Evolutionary conservation across 306 rosid genomes (phyloP), one percentile per base, ranked within the genome.

Genomic region (Trifolium fragiferum): DNA sequence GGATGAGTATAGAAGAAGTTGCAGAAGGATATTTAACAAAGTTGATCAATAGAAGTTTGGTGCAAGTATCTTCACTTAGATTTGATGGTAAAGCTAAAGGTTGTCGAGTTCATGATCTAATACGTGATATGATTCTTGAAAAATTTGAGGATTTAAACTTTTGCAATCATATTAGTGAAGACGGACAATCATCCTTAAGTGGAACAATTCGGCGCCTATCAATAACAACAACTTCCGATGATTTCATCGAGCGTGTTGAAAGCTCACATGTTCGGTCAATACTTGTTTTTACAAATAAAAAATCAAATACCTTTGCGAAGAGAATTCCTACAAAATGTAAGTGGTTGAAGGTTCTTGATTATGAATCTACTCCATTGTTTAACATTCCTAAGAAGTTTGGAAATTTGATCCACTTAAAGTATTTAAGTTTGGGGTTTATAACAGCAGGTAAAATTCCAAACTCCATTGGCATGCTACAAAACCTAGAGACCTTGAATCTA

Each of bases 401-500:
- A 60, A 60, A 25, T 23, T 21, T 57, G 62, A 13, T 21, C 32
- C 62, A 57, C 35, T 23, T 57, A 15, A 57, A 57, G 21, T 57
- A 57, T 57, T 10, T 57, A 57, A 57, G n/a, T 7, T 11, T 57
- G 4, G 13, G n/a, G 16, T 2, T 10, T 23, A 5, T 4, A 21
- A 5, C 0, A 1, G 8, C 1, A 57, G 8, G 3, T 21, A 12
- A 57, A 57, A 0, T 57, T 3, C 62, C 62, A 57, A 57, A 23
- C 13, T 57, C 35, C 35, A 57, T 57, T 11, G 62, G 62, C 16
- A 23, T 57, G 62, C 62, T 57, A 6, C 14, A 19, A 27, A 53
- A 9, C 60, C 60, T 53, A 19, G 60, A 53, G 60, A 53, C 60
- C 14, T 53, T 53, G 60, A 7, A 53, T 53, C 6, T 53, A 53